A percentile compares a stretch with the other conserved stretches of the same genome.
phyloP scores from a whole-genome alignment of 2,329 filamentous ascomycete genomes.

The Colletotrichum australisinense region DNA sequence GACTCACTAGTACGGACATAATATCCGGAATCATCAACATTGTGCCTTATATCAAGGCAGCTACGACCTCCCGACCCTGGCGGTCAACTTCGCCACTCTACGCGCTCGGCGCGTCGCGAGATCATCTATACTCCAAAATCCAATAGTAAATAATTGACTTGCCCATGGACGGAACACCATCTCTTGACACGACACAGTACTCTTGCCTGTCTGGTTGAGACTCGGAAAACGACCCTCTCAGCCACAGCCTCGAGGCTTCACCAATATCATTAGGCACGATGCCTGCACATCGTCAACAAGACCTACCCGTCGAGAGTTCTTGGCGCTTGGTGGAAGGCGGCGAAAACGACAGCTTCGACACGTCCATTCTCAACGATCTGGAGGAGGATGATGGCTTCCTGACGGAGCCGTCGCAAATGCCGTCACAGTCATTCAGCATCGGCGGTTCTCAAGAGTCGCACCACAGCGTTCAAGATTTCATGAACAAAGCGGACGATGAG shows the following conservation, averaged over 20 bases:
- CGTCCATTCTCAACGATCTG: constrained; percentile 60
- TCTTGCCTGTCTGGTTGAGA: neutral
- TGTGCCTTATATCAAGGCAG: neutral
- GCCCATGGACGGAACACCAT: neutral
- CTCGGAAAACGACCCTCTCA: neutral
- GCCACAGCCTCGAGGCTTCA: neutral
- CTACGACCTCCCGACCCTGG: constrained; percentile 2
- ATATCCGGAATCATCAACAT: constrained; percentile 2
- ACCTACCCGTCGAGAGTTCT: constrained; percentile 62
- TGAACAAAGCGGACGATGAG: constrained; percentile 65
- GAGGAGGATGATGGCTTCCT: constrained; percentile 53
- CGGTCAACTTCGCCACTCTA: constrained; percentile 23
- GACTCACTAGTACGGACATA: constrained; percentile 19
- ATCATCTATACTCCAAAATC: constrained; percentile 1
- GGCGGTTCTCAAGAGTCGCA: constrained; percentile 60
- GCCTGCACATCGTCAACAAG: constrained; percentile 37
- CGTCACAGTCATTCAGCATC: constrained; percentile 55
- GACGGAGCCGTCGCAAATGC: constrained; percentile 60
- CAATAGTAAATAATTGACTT: neutral
- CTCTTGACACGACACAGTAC: neutral
- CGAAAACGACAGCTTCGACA: constrained; percentile 71
- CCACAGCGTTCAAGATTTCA: constrained; percentile 64
- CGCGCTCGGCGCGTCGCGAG: constrained; percentile 19
- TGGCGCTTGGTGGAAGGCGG: constrained; percentile 71
- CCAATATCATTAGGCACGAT: constrained; percentile 4